phyloP scores from a whole-genome alignment of 2,329 filamentous ascomycete species.

The Tolypocladium guangdongense region DNA sequence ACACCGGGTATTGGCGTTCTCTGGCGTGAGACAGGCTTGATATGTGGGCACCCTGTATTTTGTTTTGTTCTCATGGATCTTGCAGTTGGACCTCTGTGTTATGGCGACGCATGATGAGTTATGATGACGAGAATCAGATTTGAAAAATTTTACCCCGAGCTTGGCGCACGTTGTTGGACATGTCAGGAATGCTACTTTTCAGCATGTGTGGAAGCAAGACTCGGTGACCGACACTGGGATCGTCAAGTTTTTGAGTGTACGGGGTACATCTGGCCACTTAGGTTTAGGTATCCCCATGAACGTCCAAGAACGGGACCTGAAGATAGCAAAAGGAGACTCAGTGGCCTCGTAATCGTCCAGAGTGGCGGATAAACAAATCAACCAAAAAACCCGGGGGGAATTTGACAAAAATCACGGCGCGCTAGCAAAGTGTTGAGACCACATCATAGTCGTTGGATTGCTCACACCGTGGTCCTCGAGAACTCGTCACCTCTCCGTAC shows the following conservation, averaged over 20 bases:
- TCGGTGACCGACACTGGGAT: not conserved
- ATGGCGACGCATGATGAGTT: not conserved
- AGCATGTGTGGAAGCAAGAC: not conserved
- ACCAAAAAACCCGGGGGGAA: too few relatives aligned
- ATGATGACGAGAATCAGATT: not conserved
- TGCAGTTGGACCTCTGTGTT: not conserved
- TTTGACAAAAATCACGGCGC: too few relatives aligned
- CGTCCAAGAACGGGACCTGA: not conserved
- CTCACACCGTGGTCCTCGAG: not conserved
- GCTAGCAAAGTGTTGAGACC: not conserved
- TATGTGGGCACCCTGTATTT: not conserved
- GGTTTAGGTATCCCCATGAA: not conserved
- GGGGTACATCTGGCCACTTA: not conserved
- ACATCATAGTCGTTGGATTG: not conserved
- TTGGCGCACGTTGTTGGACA: not conserved
- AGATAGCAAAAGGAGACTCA: not conserved
- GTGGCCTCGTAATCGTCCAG: not conserved
- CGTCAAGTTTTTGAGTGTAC: not conserved
- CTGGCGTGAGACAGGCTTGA: not conserved
- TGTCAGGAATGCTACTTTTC: not conserved
- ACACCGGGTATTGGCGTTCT: not conserved
- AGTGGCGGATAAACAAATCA: not conserved
- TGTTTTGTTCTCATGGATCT: not conserved
- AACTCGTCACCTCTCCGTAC: not conserved
- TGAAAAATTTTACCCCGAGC: not conserved